Evolutionary conservation across 2,329 filamentous ascomycete species (phyloP).

Genomic region (Claviceps pazoutovae): DNA sequence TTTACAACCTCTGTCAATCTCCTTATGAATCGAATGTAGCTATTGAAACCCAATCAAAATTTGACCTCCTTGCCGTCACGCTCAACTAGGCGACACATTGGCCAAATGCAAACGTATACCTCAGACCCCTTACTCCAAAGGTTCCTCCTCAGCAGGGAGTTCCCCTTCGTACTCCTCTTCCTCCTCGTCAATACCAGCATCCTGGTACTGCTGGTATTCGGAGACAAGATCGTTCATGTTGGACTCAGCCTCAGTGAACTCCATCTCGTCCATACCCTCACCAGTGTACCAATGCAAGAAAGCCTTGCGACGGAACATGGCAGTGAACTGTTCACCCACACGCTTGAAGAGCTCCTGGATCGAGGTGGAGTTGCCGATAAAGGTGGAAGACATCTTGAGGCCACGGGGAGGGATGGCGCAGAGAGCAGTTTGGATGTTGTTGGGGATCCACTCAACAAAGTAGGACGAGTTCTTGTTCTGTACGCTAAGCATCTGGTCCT

Average conservation of each 20-base stretch:
- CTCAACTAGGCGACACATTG: not conserved
- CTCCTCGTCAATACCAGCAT: constrained; percentile 91
- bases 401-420: constrained; percentile 97
- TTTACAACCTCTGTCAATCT: not conserved
- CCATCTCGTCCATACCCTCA: constrained; percentile 99
- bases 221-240: constrained; percentile 99
- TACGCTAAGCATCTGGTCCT: constrained; percentile 99
- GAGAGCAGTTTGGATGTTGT: constrained; percentile 98
- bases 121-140: constrained; percentile 36
- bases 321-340: constrained; percentile 96
- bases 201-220: constrained; percentile 99
- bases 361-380: constrained; percentile 96
- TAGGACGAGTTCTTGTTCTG: constrained; percentile 99
- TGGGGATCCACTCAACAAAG: constrained; percentile 99
- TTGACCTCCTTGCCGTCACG: constrained; percentile 2
- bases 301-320: constrained; percentile 99
- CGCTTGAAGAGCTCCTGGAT: constrained; percentile 99
- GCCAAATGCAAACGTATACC: not conserved
- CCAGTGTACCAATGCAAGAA: constrained; percentile 99
- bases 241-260: constrained; percentile 99
- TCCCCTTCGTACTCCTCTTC: constrained; percentile 95
- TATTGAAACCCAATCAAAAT: constrained; percentile 18
- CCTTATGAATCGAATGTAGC: constrained; percentile 1
- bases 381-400: constrained; percentile 97
- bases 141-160: constrained; percentile 46